These are phyloP conservation scores for Venustampulla echinocandica DNA, from an alignment of 495 filamentous ascomycete genomes.

Conservation along the genomic window DNA sequence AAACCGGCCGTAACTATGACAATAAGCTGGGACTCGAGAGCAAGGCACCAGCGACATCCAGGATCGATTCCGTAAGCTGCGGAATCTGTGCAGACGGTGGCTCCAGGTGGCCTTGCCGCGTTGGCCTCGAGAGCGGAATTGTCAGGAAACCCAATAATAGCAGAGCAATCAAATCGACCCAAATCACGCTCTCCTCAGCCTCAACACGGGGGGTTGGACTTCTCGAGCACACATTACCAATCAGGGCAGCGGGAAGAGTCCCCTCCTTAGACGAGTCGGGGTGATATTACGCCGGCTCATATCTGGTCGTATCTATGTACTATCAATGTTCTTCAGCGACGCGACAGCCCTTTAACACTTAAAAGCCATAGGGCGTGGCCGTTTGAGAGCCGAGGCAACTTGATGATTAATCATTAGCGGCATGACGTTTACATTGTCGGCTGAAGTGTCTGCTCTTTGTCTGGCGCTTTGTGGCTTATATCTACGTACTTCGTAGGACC, in stretches of 20 bases:
- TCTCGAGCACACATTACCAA: neutral
- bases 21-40: neutral
- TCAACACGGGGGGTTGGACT: slow-evolving; percentile 3
- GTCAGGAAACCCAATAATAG: too few species aligned
- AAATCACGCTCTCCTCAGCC: slow-evolving; percentile 11
- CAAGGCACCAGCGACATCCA: slow-evolving; percentile 17
- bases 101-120: too few species aligned
- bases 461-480: too few species aligned
- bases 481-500: too few species aligned
- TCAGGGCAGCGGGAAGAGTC: neutral
- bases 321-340: neutral
- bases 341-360: too few species aligned
- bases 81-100: neutral
- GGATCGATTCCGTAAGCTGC: slow-evolving; percentile 21
- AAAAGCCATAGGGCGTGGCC: slow-evolving; percentile 7
- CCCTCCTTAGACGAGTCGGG: too few species aligned
- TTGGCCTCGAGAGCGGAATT: too few species aligned
- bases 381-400: too few species aligned
- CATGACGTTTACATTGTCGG: too few species aligned
- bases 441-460: too few species aligned
- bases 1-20: neutral
- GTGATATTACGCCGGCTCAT: slow-evolving; percentile 1
- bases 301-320: neutral
- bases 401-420: too few species aligned
- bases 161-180: too few species aligned